These are phyloP conservation scores for Aulographum hederae DNA, from an alignment of 2,329 filamentous ascomycete species.

Conservation along the genomic window DNA sequence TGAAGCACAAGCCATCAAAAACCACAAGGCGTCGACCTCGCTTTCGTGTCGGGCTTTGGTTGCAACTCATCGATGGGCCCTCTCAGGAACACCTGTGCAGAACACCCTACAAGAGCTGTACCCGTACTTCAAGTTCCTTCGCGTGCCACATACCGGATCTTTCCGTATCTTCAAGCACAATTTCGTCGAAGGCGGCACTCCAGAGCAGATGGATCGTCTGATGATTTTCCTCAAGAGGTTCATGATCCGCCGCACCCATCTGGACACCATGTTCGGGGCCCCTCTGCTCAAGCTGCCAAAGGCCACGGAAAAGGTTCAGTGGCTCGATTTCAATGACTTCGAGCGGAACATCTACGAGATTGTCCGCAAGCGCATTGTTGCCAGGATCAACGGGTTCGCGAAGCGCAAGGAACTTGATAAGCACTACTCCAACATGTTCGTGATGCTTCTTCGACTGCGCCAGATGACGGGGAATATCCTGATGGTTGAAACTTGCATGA, in stretches of 20 bases:
- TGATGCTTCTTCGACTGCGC: constrained; percentile 30
- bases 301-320: constrained; percentile 23
- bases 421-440: constrained; percentile 16
- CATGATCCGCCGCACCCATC: constrained; percentile 38
- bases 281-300: constrained; percentile 36
- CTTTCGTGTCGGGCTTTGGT: constrained; percentile 25
- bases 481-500: constrained; percentile 26
- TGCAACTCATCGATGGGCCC: constrained; percentile 21
- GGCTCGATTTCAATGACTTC: constrained; percentile 30
- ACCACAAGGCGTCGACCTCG: constrained; percentile 21
- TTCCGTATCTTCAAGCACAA: constrained; percentile 25
- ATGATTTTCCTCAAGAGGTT: constrained; percentile 21
- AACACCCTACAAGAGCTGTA: constrained; percentile 16
- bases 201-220: constrained; percentile 16
- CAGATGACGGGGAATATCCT: constrained; percentile 33
- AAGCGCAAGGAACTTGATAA: constrained; percentile 2
- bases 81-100: constrained; percentile 25
- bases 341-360: constrained; percentile 36
- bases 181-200: constrained; percentile 17
- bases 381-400: constrained; percentile 20
- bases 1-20: constrained; percentile 39
- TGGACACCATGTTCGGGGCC: constrained; percentile 31
- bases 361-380: constrained; percentile 24
- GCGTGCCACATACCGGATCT: constrained; percentile 20
- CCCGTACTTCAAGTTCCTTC: constrained; percentile 26